Evolutionary conservation across 2,329 filamentous ascomycete genomes (phyloP).

Genomic region (Aspergillus fijiensis): DNA sequence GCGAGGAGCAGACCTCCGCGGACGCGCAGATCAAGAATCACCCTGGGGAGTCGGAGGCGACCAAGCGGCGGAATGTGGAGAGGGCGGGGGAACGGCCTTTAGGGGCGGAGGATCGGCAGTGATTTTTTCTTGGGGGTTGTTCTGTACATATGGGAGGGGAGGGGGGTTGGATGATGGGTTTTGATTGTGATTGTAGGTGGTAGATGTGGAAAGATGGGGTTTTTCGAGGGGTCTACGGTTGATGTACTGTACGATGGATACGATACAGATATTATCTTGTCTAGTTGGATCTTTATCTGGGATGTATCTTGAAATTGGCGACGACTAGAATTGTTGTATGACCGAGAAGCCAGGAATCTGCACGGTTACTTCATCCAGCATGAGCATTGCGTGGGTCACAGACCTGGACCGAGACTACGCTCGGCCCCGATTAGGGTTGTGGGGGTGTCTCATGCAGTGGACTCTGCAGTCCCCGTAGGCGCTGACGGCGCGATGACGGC

Average conservation of each 20-base stretch:
- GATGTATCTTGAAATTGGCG: too few species aligned
- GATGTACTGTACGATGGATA: too few species aligned
- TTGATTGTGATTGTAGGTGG: background rate
- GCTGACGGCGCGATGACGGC: background rate
- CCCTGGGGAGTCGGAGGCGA: background rate
- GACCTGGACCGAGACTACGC: too few species aligned
- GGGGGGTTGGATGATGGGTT: background rate
- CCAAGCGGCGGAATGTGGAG: slow-evolving; percentile 11
- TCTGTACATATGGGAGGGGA: background rate
- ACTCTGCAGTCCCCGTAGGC: too few species aligned
- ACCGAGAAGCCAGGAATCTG: too few species aligned
- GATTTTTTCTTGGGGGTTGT: background rate
- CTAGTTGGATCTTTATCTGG: too few species aligned
- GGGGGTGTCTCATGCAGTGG: background rate
- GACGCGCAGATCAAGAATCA: slow-evolving; percentile 13
- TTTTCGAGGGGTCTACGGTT: too few species aligned
- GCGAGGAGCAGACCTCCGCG: slow-evolving; percentile 9
- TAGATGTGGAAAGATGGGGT: too few species aligned
- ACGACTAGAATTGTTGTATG: too few species aligned
- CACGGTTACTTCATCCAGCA: background rate
- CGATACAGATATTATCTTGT: too few species aligned
- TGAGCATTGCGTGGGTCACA: background rate
- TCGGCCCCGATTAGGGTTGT: background rate
- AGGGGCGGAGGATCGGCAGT: slow-evolving; percentile 9
- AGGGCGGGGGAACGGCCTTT: slow-evolving; percentile 5